Conservation (phyloP, 805 yeast species). For the Jamesozyma rosinii region DNA sequence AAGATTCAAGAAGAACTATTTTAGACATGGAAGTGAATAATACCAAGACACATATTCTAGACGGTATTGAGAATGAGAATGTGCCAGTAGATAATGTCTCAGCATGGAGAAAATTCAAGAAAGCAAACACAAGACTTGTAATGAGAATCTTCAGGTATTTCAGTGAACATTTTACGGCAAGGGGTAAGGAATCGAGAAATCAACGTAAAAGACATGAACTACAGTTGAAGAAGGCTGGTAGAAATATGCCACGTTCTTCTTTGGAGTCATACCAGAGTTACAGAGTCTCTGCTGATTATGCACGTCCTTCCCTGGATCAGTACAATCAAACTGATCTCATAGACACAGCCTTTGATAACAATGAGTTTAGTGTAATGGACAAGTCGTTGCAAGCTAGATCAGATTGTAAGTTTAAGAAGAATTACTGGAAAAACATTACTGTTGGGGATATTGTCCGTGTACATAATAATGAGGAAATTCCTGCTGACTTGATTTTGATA, state of each 20-base stretch:
- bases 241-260: conserved; percentile 31
- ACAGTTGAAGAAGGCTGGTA: conserved; percentile 6
- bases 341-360: conserved; percentile 36
- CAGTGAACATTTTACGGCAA: conserved; percentile 26
- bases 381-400: conserved; percentile 40
- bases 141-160: conserved; percentile 21
- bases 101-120: conserved; percentile 63
- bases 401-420: conserved; percentile 30
- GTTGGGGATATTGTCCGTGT: conserved; percentile 71
- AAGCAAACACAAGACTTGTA: conserved; percentile 34
- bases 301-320: conserved; percentile 20
- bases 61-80: conserved; percentile 48
- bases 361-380: conserved; percentile 47
- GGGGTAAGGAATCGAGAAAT: conserved; percentile 29
- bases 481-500: conserved; percentile 61
- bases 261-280: conserved; percentile 30
- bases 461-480: conserved; percentile 67
- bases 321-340: background rate
- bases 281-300: conserved; percentile 25
- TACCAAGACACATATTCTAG: conserved; percentile 57
- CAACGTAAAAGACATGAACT: conserved; percentile 7
- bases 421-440: conserved; percentile 55
- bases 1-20: conserved; percentile 67
- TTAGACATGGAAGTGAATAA: conserved; percentile 71
- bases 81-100: conserved; percentile 56